A percentile compares a stretch with the other conserved stretches of the same genome.
Evolutionary conservation across 176 grass and related monocot genomes (phyloP).

Genomic region (Musa schizocarpa): DNA sequence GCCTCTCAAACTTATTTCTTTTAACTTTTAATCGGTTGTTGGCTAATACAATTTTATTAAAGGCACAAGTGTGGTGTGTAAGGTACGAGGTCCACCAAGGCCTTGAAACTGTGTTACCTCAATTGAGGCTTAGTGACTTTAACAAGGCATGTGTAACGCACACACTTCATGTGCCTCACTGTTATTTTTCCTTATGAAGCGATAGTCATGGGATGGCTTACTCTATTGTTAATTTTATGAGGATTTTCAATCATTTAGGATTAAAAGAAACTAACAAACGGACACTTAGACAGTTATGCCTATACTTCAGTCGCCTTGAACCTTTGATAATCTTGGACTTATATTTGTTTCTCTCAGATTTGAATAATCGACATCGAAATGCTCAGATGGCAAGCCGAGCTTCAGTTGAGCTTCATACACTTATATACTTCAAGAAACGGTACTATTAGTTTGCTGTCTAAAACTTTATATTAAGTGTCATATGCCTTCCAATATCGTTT

Average conservation of each 20-base stretch:
- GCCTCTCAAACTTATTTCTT: neutral
- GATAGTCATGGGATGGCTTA: neutral
- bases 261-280: neutral
- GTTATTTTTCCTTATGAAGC: too few relatives aligned
- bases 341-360: constrained; percentile 38
- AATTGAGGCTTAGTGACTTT: too few relatives aligned
- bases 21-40: neutral
- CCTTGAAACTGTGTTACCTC: too few relatives aligned
- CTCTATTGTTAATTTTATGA: neutral
- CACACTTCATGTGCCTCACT: too few relatives aligned
- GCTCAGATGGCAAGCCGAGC: constrained; percentile 96
- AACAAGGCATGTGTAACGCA: too few relatives aligned
- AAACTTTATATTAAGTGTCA: constrained; percentile 15
- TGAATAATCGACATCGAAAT: constrained; percentile 93
- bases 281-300: neutral
- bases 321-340: neutral
- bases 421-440: constrained; percentile 96
- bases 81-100: neutral
- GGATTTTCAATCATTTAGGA: neutral
- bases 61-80: neutral
- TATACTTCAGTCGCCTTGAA: neutral
- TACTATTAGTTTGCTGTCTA: constrained; percentile 19
- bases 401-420: constrained; percentile 91
- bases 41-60: too few relatives aligned
- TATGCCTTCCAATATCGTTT: constrained; percentile 16